Conservation (phyloP, 108 stramenopile genomes). For the Craspedostauros australis region DNA sequence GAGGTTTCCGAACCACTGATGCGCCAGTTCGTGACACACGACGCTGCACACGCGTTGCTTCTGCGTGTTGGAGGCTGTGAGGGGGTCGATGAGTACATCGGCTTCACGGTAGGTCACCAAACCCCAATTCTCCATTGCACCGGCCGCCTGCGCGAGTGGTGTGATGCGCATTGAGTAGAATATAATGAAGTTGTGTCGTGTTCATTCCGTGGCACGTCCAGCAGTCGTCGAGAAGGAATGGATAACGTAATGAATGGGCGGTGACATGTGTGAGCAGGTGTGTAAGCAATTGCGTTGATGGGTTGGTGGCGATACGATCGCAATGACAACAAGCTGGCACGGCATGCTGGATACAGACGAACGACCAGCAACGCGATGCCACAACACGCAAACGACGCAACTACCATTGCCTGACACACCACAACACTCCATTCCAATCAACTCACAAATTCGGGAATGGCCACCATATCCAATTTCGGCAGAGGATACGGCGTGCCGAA, state of each 20-base stretch:
- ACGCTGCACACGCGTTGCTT: constrained; percentile 92
- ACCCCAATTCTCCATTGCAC: constrained; percentile 98
- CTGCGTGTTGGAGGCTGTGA: constrained; percentile 61
- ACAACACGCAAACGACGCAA: too few relatives aligned
- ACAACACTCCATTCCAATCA: neutral
- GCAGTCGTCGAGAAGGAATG: too few relatives aligned
- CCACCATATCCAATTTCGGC: constrained; percentile 95
- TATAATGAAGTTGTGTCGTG: neutral
- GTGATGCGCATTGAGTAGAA: neutral
- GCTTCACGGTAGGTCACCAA: constrained; percentile 73
- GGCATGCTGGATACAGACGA: too few relatives aligned
- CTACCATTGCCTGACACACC: neutral
- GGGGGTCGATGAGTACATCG: constrained; percentile 87
- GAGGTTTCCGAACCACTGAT: constrained; percentile 97
- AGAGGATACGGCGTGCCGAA: constrained; percentile 89
- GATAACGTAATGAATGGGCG: too few relatives aligned
- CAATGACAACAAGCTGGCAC: too few relatives aligned
- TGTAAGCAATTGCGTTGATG: too few relatives aligned
- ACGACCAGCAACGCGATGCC: too few relatives aligned
- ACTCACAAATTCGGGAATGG: constrained; percentile 79
- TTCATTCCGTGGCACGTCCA: too few relatives aligned
- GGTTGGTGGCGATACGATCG: too few relatives aligned
- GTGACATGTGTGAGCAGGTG: too few relatives aligned
- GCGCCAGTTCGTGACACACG: constrained; percentile 96
- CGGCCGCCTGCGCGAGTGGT: constrained; percentile 50